Percentiles rank a stretch among this genome's conserved stretches.
Evolutionary conservation across 805 yeast species (phyloP).

Genomic region (Wickerhamiella shivajii): DNA sequence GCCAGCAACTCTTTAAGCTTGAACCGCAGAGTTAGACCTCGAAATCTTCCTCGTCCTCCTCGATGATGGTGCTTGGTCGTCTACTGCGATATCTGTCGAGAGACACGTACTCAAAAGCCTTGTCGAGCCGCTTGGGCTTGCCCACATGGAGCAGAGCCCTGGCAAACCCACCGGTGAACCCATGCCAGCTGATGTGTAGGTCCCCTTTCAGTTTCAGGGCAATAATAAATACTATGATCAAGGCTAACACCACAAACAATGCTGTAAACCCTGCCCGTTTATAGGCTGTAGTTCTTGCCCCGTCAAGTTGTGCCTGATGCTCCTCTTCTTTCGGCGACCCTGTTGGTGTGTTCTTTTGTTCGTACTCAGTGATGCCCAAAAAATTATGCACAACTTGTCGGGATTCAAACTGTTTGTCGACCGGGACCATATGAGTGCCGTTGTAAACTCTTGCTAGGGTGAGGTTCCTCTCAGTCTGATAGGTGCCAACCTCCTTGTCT

Average conservation of each 20-base stretch:
- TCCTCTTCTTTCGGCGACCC: conserved; percentile 11
- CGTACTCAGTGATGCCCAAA: conserved; percentile 14
- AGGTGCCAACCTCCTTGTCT: conserved; percentile 29
- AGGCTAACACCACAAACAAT: conserved; percentile 23
- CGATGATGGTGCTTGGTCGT: conserved; percentile 15
- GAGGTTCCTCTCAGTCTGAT: conserved; percentile 50
- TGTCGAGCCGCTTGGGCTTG: conserved; percentile 3
- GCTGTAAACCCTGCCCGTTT: conserved; percentile 27
- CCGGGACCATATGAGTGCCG: conserved; percentile 91
- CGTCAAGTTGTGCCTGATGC: conserved; percentile 18
- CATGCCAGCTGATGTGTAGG: conserved; percentile 4
- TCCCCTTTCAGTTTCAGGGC: conserved; percentile 15
- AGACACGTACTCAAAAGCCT: conserved; percentile 13
- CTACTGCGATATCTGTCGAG: conserved; percentile 10
- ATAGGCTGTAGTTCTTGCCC: conserved; percentile 26
- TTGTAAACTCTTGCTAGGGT: conserved; percentile 60
- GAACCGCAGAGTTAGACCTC: conserved; percentile 9
- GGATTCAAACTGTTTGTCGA: conserved; percentile 55
- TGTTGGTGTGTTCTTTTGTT: not conserved
- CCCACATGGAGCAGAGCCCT: conserved; percentile 16
- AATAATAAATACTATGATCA: conserved; percentile 14
- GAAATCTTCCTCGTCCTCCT: conserved; percentile 17
- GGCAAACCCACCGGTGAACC: conserved; percentile 11
- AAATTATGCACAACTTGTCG: conserved; percentile 51
- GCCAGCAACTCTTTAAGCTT: too few species aligned